Base-by-base conservation (phyloP, 352 stramenopile species). In the Globisporangium mamillatum region DNA sequence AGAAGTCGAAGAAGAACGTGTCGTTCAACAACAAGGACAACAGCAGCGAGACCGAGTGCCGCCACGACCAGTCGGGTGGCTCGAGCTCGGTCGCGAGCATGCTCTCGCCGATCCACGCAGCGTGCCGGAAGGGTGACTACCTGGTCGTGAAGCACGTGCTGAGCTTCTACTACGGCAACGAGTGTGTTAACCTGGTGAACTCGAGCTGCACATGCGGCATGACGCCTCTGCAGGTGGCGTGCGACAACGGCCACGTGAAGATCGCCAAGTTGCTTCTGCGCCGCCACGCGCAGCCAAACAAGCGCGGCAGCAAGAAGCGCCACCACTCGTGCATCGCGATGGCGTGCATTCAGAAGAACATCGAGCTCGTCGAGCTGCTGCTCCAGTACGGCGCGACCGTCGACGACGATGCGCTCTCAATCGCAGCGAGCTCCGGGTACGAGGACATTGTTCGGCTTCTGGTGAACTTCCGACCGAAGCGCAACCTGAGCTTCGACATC, bases 181-280 rank as follows among this genome's bases (percentile, higher is more conserved):
- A 91, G 34, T 73, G 78, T 24, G 71, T 83, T 22, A 79, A 87
- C 68, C 78, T 92, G 58, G 82, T 92, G 0, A 90, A 93, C 71
- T 89, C 81, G 20, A 75, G 52, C 54, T 91, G 85, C 66, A 73
- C 72, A 20, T 92, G 86, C 58, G 86, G 86, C 52, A 83, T 88
- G 60, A 91, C 84, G 58, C 82, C 84, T 34, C 68, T 94, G 4
- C 81, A 94, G 63, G 84, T 92, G 50, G 84, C 84, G 27, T 87
- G 83, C 64, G 79, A 84, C 63, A 59, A 69, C 1, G 82, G 80
- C 22, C 77, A 92, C 72, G 62, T 61, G 25, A 74, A 76, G 22
- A 75, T 94, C 34, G 82, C 81, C 53, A 86, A 88, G 73, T 59
- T 92, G 52, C 67, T 94, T 57, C 77, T 94, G 32, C 78, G 77